Percentiles rank a stretch among this genome's conserved stretches.
Conservation (phyloP, 2,329 filamentous ascomycete species). For the Aureobasidium uvarum region DNA sequence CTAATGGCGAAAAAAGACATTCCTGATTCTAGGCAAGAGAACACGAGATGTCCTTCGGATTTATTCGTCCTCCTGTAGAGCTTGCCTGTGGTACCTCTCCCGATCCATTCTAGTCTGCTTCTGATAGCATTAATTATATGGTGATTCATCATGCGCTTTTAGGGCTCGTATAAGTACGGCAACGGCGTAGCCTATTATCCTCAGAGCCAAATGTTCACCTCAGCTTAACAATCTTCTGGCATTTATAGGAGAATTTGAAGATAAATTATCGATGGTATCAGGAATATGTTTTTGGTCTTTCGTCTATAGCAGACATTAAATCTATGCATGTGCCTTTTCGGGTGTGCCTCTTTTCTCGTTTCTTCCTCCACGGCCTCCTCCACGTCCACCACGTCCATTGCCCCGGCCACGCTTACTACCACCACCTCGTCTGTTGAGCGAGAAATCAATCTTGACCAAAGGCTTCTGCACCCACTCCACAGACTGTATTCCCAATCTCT, state of each 20-base stretch:
- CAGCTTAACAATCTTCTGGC: background rate
- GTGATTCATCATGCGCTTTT: background rate
- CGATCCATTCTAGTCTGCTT: background rate
- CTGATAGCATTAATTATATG: background rate
- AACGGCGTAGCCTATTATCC: background rate
- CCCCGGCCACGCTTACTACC: constrained; percentile 39
- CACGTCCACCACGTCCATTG: constrained; percentile 35
- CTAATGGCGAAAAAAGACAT: background rate
- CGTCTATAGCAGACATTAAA: background rate
- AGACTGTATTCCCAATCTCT: constrained; percentile 55
- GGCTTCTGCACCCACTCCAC: constrained; percentile 67
- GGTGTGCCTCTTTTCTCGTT: constrained; percentile 22
- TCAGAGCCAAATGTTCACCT: background rate
- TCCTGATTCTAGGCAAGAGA: background rate
- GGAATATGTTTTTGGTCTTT: background rate
- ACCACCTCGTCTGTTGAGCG: constrained; percentile 48
- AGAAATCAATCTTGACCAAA: constrained; percentile 63
- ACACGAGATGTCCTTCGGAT: background rate
- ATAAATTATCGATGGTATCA: background rate
- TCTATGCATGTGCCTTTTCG: background rate
- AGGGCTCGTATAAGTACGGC: background rate
- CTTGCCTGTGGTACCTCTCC: background rate
- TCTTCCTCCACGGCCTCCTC: constrained; percentile 35
- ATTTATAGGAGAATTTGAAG: background rate
- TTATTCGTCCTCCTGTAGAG: background rate